Evolutionary conservation across 805 yeast species (phyloP).

Genomic region (Yamadazyma ubonensis): DNA sequence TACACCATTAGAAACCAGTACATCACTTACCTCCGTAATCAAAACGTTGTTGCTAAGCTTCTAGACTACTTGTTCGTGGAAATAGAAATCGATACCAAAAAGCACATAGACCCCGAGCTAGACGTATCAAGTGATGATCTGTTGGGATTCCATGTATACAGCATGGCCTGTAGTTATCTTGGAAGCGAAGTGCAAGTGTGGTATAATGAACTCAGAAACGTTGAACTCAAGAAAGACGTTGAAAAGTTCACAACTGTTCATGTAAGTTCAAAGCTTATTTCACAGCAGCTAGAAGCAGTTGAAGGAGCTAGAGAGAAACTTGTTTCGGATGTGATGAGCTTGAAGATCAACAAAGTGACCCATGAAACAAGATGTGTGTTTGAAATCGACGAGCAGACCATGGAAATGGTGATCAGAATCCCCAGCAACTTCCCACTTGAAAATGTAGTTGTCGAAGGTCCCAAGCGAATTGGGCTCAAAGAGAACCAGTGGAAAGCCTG

Average conservation of each 20-base stretch:
- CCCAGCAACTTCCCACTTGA: constrained; percentile 80
- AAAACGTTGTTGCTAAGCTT: constrained; percentile 42
- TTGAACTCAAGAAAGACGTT: constrained; percentile 56
- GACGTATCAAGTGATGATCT: constrained; percentile 11
- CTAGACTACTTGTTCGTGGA: constrained; percentile 51
- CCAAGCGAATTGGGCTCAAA: constrained; percentile 79
- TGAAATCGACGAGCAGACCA: constrained; percentile 79
- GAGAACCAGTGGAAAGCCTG: constrained; percentile 94
- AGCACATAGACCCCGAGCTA: neutral
- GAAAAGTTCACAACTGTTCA: constrained; percentile 60
- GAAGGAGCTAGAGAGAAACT: constrained; percentile 38
- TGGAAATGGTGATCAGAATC: constrained; percentile 73
- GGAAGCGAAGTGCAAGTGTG: constrained; percentile 64
- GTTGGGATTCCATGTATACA: constrained; percentile 51
- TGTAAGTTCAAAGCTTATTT: constrained; percentile 65
- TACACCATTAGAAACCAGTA: constrained; percentile 62
- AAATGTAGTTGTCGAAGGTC: constrained; percentile 72
- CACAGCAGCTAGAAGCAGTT: constrained; percentile 54
- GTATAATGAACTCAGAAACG: constrained; percentile 69
- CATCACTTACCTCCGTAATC: constrained; percentile 52
- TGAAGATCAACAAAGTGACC: constrained; percentile 58
- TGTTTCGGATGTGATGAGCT: constrained; percentile 44
- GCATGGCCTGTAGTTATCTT: constrained; percentile 45
- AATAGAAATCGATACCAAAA: constrained; percentile 35
- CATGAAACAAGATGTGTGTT: constrained; percentile 73